Evolutionary conservation across 768 basidiomycete species (phyloP), one percentile per base, ranked within the genome.

Genomic region (Zangia roseola): DNA sequence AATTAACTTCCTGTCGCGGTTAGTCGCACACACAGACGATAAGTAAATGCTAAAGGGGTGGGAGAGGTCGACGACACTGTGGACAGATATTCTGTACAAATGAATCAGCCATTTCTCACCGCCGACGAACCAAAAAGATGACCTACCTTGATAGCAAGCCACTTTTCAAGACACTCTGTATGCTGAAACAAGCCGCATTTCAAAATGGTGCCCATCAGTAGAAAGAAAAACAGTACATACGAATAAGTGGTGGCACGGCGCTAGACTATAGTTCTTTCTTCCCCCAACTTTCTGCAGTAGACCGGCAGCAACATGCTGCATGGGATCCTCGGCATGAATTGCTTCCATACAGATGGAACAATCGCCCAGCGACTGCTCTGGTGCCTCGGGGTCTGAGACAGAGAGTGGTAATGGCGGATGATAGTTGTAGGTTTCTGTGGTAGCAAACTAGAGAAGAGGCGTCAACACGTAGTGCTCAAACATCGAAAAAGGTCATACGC

Each of bases 341-440:
- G 82, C 78, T 49, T 95, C 93, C 91, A 95, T 94, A 60, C 93
- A 95, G 44, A 97, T 94, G 6, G 91, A 82, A 58, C 93, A 97
- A 62, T 94, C 91, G 7, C 89, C 91, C 14, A 91, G 70, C 3
- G 86, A 79, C 55, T 85, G 82, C 38, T 86, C 85, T 2, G 85
- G 83, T 2, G 87, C 77, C 63, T 93, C 91, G 0, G 86, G 64
- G 60, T 92, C 88, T 1, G 84, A 75, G 2, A 79, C 54, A 17
- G 61, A 53, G 13, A 54, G 47, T 1, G 89, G 86, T 33, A 95
- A 70, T 3, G 77, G 73, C 7, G 91, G 93, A 64, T 94, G 93
- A 59, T 95, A 97, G 63, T 95, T 81, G 69, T 94, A 91, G 16
- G 74, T 68, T 57, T 86, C 80, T 6, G 74, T 68, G 17, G 74